A percentile compares a stretch with the other conserved stretches of the same genome.
These are phyloP conservation scores for Cyclostephanos tholiformis DNA, from an alignment of 108 stramenopile genomes.

Conservation along the genomic window DNA sequence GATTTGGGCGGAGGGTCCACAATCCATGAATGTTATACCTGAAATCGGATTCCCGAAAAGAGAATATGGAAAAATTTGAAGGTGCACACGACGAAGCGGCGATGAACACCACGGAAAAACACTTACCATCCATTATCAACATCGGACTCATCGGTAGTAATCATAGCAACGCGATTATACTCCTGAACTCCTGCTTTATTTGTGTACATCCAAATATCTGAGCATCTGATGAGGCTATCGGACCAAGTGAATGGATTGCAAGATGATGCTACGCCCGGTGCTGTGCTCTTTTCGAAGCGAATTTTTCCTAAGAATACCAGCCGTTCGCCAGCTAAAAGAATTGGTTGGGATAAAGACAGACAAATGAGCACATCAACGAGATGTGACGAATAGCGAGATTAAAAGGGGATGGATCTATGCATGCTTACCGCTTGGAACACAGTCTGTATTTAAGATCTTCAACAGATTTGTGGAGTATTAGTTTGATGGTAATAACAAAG, in stretches of 20 bases:
- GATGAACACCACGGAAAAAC: background rate
- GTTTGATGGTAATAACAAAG: background rate
- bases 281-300: slow-evolving; percentile 18
- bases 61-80: background rate
- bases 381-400: background rate
- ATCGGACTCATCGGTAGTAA: slow-evolving; percentile 32
- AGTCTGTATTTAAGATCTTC: slow-evolving; percentile 24
- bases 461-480: background rate
- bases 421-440: slow-evolving; percentile 30
- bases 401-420: background rate
- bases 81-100: background rate
- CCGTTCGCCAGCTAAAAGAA: slow-evolving; percentile 33
- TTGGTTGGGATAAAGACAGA: background rate
- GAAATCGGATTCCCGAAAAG: background rate
- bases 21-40: slow-evolving; percentile 47
- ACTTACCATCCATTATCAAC: slow-evolving; percentile 46
- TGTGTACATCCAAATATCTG: slow-evolving; percentile 34
- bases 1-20: slow-evolving; percentile 13
- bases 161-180: slow-evolving; percentile 26
- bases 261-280: background rate
- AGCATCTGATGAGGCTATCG: slow-evolving; percentile 26
- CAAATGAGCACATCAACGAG: background rate
- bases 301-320: slow-evolving; percentile 36
- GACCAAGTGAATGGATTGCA: slow-evolving; percentile 40
- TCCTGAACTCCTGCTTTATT: slow-evolving; percentile 4